phyloP scores from a whole-genome alignment of 2,329 filamentous ascomycete species.

The Dothideomycetes sp. region DNA sequence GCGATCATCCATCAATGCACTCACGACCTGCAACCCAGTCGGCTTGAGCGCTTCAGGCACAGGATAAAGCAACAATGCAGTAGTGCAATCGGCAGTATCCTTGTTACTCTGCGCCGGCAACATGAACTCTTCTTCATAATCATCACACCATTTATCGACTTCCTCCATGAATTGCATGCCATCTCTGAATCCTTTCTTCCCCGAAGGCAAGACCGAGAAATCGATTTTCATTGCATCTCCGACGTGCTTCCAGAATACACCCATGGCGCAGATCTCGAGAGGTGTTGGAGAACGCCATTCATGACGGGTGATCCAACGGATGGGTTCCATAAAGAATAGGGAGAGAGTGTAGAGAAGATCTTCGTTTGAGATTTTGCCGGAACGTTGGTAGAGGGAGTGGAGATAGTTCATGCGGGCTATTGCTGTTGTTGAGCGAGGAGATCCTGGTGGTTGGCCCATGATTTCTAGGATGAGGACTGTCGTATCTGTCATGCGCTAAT shows the following conservation, averaged over 20 bases:
- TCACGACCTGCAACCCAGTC: constrained; percentile 43
- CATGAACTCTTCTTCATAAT: constrained; percentile 54
- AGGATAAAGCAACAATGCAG: constrained; percentile 51
- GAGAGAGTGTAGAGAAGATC: constrained; percentile 59
- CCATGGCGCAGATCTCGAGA: constrained; percentile 56
- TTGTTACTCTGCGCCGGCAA: constrained; percentile 33
- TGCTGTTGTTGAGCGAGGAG: constrained; percentile 36
- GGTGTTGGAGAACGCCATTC: constrained; percentile 63
- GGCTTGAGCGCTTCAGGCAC: constrained; percentile 39
- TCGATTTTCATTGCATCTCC: constrained; percentile 61
- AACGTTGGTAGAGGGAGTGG: constrained; percentile 47
- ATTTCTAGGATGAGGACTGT: constrained; percentile 42
- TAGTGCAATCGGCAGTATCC: constrained; percentile 47
- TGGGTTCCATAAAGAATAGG: constrained; percentile 57
- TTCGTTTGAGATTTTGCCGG: constrained; percentile 50
- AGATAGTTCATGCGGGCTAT: constrained; percentile 57
- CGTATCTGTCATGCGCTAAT: constrained; percentile 45
- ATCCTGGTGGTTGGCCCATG: constrained; percentile 34
- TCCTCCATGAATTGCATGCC: constrained; percentile 47
- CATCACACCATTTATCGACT: constrained; percentile 40
- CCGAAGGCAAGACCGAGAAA: constrained; percentile 37
- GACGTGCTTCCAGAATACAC: constrained; percentile 61
- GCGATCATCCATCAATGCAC: constrained; percentile 54
- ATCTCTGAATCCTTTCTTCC: constrained; percentile 35
- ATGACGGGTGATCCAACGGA: constrained; percentile 52